Percentiles rank a stretch among this genome's conserved stretches.
Conservation (phyloP, 306 rosid species). For the Quillaja saponaria region DNA sequence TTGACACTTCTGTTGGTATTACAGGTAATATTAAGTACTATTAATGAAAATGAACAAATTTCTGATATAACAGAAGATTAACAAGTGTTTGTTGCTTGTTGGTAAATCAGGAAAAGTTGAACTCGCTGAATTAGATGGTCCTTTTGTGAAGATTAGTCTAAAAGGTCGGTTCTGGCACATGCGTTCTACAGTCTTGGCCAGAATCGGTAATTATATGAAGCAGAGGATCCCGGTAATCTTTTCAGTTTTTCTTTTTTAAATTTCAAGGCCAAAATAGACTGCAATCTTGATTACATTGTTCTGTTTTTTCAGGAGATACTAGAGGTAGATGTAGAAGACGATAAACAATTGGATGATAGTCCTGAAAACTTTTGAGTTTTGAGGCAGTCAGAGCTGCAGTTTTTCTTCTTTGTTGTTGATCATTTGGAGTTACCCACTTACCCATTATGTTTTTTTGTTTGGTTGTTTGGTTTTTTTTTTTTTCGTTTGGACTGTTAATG, state of each 20-base stretch:
- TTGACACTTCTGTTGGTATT: conserved; percentile 87
- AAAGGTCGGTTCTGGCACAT: conserved; percentile 95
- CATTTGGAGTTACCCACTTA: too few species aligned
- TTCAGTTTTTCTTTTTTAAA: not conserved
- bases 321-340: conserved; percentile 90
- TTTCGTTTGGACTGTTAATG: too few species aligned
- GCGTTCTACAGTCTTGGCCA: conserved; percentile 69
- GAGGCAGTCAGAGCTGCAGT: conserved; percentile 23
- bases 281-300: not conserved
- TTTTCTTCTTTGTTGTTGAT: too few species aligned
- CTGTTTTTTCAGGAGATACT: conserved; percentile 67
- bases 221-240: conserved; percentile 80
- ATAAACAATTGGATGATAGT: conserved; percentile 94
- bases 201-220: conserved; percentile 75
- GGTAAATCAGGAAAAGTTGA: conserved; percentile 58
- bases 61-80: not conserved
- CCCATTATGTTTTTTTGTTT: too few species aligned
- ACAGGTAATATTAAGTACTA: conserved; percentile 46
- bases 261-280: not conserved
- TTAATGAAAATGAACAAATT: not conserved
- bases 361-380: conserved; percentile 82
- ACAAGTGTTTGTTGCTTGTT: not conserved
- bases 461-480: too few species aligned
- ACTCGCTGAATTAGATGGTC: conserved; percentile 80
- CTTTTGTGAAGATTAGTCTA: conserved; percentile 80